Evolutionary conservation across 2,329 filamentous ascomycete species (phyloP), one percentile per base, ranked within the genome.

Genomic region (Alternaria tenuissima): DNA sequence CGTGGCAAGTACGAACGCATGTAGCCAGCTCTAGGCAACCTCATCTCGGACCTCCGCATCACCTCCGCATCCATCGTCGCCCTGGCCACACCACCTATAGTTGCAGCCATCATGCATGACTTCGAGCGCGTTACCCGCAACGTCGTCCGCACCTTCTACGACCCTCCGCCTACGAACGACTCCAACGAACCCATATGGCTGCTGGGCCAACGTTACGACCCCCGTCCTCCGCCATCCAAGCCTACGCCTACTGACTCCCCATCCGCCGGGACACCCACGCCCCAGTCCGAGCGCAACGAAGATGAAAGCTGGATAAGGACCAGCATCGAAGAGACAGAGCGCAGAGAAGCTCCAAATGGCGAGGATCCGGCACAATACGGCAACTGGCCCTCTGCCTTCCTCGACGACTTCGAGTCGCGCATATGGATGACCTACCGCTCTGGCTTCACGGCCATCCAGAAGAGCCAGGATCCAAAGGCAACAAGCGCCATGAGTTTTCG

Each of bases 351-450:
- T 6, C 66, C 71, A 47, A 76, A 77, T 56, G 73, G 74, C 56
- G 69, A 74, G 38, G 76, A 78, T 48, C 75, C 74, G 0, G 56
- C 72, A 1, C 73, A 79, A 39, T 80, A 80, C 57, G 78, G 81
- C 61, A 89, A 90, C 59, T 99, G 95, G 95, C 95, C 95, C 9
- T 81, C 86, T 9, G 85, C 87, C 5, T 99, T 99, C 72, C 82
- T 98, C 34, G 91, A 93, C 61, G 95, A 99, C 78, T 96, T 98
- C 72, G 93, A 97, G 76, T 94, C 94, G 5, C 88, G 88, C 62
- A 88, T 97, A 77, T 98, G 95, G 94, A 92, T 99, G 86, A 98
- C 94, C 9, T 99, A 99, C 75, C 88, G 95, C 52, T 95, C 90
- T 26, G 91, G 91, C 68, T 99, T 99, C 76, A 83, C 89, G 9